Evolutionary conservation across 2,329 filamentous ascomycete species (phyloP), one percentile per base, ranked within the genome.

Genomic region (Atkinsonella texensis): DNA sequence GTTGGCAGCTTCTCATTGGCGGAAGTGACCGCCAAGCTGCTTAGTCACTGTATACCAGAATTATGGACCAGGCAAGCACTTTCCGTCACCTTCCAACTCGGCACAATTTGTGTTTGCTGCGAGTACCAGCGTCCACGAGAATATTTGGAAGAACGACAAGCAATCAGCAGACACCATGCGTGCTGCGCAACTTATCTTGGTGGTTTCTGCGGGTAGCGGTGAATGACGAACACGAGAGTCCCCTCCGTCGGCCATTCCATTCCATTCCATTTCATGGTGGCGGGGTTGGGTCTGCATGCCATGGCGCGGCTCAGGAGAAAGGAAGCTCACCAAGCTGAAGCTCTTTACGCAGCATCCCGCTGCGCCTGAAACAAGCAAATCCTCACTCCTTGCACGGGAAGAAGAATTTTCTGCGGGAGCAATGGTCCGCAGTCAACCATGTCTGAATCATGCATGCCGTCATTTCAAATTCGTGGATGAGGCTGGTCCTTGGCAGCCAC

Each of bases 1-100:
- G 46, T 53, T 56, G 55, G 53, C 55, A 39, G 4, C 18, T 32
- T 50, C 45, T 40, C 13, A 56, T 56, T 56, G 55, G 55, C 18
- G 4, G 39, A 40, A 31, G 6, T 9, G 15, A 12, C 17, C 8
- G 13, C 39, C 20, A 32, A 3, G 10, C 8, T 35, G 46, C 49
- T 51, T 49, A 51, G 48, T 52, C 49, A 52, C 35, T 32, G 41
- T 43, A 10, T n/a, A 39, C 33, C 33, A 20, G 17, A 28, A 7
- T 17, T 1, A 17, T 11, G 17, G 17, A 7, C 3, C n/a, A 17
- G 10, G 15, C n/a, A 42, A 43, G 18, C 41, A 6, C 41, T 43
- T 43, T 5, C 41, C 18, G 18, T 20, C 41, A 43, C 11, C 18
- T 43, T 20, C 12, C 41, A 18, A 20, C 8, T 20, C 8, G n/a